phyloP scores from a whole-genome alignment of 1,284 basidiomycete genomes.

The Peniophora sp. region DNA sequence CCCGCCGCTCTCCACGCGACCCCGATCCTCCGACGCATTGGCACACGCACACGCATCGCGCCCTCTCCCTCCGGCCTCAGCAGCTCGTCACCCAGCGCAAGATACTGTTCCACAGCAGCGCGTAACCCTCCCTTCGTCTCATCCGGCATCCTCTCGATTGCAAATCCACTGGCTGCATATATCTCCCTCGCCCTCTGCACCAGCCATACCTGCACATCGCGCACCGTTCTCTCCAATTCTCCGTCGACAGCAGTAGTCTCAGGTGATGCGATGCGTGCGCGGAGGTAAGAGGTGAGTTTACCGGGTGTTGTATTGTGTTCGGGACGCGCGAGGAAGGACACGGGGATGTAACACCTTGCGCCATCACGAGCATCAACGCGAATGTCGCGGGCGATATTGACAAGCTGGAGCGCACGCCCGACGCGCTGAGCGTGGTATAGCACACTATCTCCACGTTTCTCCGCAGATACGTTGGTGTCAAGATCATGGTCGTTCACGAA shows the following conservation, averaged over 20 bases:
- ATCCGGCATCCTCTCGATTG: not conserved
- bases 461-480: no score
- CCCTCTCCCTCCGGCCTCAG: not conserved
- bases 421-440: no score
- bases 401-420: no score
- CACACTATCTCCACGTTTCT: no score
- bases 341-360: not conserved
- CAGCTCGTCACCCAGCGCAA: not conserved
- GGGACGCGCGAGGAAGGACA: not conserved
- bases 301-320: not conserved
- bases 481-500: no score
- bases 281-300: not conserved
- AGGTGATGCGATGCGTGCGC: not conserved
- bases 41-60: not conserved
- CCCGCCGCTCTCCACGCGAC: not conserved
- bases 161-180: not conserved
- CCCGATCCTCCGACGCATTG: not conserved
- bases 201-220: not conserved
- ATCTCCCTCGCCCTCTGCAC: not conserved
- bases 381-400: not conserved
- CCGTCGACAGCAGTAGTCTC: not conserved
- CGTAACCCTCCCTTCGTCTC: not conserved
- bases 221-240: not conserved
- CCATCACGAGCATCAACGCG: not conserved
- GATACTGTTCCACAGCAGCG: not conserved